phyloP scores from a whole-genome alignment of 75 land plant genomes.

The Chamaecyparis obtusa region DNA sequence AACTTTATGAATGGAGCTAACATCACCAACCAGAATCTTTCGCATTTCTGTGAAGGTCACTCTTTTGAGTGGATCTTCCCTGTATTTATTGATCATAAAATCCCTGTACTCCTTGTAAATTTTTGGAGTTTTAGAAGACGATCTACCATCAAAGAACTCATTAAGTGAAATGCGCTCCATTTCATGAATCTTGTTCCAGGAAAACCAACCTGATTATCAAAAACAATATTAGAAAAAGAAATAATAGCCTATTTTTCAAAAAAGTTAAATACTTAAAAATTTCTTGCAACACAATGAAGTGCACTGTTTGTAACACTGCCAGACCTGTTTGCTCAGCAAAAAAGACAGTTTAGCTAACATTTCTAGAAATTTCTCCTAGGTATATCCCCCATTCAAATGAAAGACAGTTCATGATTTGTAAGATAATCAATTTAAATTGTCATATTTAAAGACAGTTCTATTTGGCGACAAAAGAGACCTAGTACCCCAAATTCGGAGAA shows the following conservation, averaged over 20 bases:
- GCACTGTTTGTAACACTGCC: not conserved
- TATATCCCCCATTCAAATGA: not conserved
- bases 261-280: not conserved
- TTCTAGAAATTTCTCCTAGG: not conserved
- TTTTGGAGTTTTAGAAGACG: slow-evolving; percentile 71
- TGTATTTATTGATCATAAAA: slow-evolving; percentile 86
- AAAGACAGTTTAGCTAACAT: not conserved
- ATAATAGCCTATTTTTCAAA: not conserved
- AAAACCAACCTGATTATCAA: slow-evolving; percentile 78
- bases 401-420: not conserved
- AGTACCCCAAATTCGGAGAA: too few relatives aligned
- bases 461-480: too few relatives aligned
- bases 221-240: not conserved
- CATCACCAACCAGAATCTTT: slow-evolving; percentile 82
- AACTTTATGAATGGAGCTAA: slow-evolving; percentile 54
- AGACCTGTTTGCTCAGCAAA: not conserved
- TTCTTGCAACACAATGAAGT: not conserved
- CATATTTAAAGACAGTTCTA: not conserved
- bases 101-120: slow-evolving; percentile 95
- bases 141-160: slow-evolving; percentile 85
- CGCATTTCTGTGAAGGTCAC: slow-evolving; percentile 86
- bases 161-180: slow-evolving; percentile 51
- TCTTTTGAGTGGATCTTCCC: slow-evolving; percentile 67
- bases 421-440: not conserved
- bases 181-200: slow-evolving; percentile 78